Percentiles rank a stretch among this genome's conserved stretches.
phyloP scores from a whole-genome alignment of 805 yeast genomes.

The Komagataella kurtzmanii region DNA sequence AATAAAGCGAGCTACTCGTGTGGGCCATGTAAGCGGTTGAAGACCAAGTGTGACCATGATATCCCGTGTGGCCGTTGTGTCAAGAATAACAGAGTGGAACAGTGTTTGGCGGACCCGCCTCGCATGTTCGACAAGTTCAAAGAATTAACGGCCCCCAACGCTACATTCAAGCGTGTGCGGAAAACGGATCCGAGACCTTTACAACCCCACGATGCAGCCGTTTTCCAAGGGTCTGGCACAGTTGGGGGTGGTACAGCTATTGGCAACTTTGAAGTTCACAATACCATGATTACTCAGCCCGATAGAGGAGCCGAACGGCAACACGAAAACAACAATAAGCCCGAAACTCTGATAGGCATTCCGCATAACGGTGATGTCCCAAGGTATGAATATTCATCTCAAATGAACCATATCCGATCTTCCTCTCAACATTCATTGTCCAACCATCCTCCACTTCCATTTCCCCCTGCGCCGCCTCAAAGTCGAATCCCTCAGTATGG shows the following conservation, averaged over 20 bases:
- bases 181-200: not conserved
- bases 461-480: not conserved
- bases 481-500: not conserved
- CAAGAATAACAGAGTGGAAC: slow-evolving; percentile 4
- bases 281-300: not conserved
- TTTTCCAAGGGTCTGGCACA: not conserved
- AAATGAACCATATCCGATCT: no score
- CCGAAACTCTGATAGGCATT: not conserved
- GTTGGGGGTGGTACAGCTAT: not conserved
- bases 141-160: not conserved
- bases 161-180: not conserved
- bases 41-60: slow-evolving; percentile 6
- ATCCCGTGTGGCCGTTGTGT: slow-evolving; percentile 6
- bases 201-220: not conserved
- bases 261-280: not conserved
- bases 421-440: not conserved
- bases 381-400: not conserved
- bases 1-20: slow-evolving; percentile 1
- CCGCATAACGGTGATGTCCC: not conserved
- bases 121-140: slow-evolving; percentile 1
- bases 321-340: not conserved
- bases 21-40: slow-evolving; percentile 3
- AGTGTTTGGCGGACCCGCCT: slow-evolving; percentile 17
- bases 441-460: not conserved
- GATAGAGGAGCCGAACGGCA: not conserved